A percentile compares a stretch with the other conserved stretches of the same genome.
phyloP scores from a whole-genome alignment of 2,329 filamentous ascomycete species.

The Penicillium frequentans region DNA sequence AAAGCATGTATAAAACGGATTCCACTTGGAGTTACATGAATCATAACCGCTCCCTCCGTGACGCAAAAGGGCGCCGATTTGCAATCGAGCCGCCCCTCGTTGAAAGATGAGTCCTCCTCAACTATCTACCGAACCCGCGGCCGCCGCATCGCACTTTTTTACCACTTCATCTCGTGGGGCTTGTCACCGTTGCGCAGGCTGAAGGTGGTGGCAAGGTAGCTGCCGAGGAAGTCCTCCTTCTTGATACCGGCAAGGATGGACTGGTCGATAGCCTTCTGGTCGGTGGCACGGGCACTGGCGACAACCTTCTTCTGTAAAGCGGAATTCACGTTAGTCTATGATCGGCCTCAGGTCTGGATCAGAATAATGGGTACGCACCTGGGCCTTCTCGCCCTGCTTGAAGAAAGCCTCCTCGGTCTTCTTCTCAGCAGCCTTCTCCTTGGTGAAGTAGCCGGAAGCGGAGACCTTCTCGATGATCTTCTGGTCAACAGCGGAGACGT shows the following conservation, averaged over 20 bases:
- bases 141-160: conserved; percentile 52
- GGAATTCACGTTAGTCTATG: conserved; percentile 8
- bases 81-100: conserved; percentile 38
- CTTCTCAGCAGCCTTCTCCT: conserved; percentile 86
- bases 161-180: conserved; percentile 99
- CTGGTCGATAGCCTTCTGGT: conserved; percentile 99
- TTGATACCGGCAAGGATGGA: conserved; percentile 92
- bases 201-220: conserved; percentile 95
- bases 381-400: conserved; percentile 96
- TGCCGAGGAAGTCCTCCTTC: conserved; percentile 92
- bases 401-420: conserved; percentile 99
- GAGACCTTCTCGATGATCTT: conserved; percentile 76
- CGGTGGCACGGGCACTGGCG: conserved; percentile 83
- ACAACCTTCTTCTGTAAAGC: conserved; percentile 88
- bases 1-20: conserved; percentile 31
- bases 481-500: conserved; percentile 75
- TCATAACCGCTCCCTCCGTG: conserved; percentile 37
- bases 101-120: conserved; percentile 39
- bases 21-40: conserved; percentile 42
- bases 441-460: conserved; percentile 91
- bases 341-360: not conserved
- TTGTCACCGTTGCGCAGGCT: conserved; percentile 98
- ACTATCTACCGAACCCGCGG: conserved; percentile 43
- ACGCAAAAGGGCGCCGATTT: conserved; percentile 32
- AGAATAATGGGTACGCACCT: conserved; percentile 62